phyloP scores from a whole-genome alignment of 768 basidiomycete genomes.

The Lactarius tabidus region DNA sequence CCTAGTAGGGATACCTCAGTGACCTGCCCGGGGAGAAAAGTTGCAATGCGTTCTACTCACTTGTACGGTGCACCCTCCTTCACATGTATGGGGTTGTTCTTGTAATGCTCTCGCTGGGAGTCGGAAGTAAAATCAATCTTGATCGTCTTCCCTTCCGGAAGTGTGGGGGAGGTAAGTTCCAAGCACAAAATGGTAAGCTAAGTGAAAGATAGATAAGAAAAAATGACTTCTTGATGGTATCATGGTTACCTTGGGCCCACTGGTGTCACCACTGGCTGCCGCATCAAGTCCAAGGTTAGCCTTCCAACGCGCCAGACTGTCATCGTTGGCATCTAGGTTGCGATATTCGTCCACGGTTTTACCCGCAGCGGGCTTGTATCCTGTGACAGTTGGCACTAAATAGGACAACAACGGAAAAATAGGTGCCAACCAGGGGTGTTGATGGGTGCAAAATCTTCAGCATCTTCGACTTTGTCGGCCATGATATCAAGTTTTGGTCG shows the following conservation, averaged over 20 bases:
- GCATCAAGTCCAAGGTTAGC: conserved; percentile 83
- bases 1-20: conserved; percentile 36
- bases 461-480: conserved; percentile 50
- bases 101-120: conserved; percentile 47
- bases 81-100: conserved; percentile 74
- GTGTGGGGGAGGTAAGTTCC: conserved; percentile 73
- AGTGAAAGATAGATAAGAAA: background rate
- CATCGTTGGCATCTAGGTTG: conserved; percentile 82
- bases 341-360: conserved; percentile 82
- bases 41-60: conserved; percentile 39
- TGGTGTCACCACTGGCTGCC: conserved; percentile 34
- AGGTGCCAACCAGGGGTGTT: conserved; percentile 60
- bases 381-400: conserved; percentile 35
- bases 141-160: conserved; percentile 57
- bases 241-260: conserved; percentile 60
- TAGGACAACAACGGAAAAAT: background rate
- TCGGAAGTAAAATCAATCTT: conserved; percentile 59
- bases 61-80: conserved; percentile 90
- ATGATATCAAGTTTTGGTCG: conserved; percentile 1
- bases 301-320: conserved; percentile 94
- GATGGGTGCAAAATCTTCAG: conserved; percentile 65
- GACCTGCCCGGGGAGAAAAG: conserved; percentile 5
- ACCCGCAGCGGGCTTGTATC: conserved; percentile 67
- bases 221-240: conserved; percentile 9
- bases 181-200: conserved; percentile 73